A percentile compares a stretch with the other conserved stretches of the same genome.
phyloP scores from a whole-genome alignment of 306 rosid species.

The Amphicarpaea edgeworthii region DNA sequence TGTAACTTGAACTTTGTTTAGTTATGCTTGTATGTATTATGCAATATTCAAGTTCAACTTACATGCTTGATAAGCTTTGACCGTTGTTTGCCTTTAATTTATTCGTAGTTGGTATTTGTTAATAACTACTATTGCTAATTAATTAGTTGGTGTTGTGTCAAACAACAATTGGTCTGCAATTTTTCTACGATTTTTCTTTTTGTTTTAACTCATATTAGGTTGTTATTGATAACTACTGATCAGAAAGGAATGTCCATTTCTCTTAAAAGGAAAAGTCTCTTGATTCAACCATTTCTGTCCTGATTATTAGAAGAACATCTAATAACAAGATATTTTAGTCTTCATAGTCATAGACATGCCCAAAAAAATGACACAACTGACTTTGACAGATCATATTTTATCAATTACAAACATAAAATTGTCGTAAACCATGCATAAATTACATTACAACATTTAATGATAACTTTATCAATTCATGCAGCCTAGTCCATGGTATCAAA shows the following conservation, averaged over 20 bases:
- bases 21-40: neutral
- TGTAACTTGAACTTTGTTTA: neutral
- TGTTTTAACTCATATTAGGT: conserved; percentile 11
- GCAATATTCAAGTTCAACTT: too few species aligned
- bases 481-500: neutral
- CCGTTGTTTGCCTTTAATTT: neutral
- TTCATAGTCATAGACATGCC: neutral
- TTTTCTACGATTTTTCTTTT: neutral
- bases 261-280: neutral
- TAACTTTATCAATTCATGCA: neutral
- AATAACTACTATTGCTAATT: neutral
- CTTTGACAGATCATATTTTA: neutral
- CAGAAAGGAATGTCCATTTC: neutral
- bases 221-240: conserved; percentile 31
- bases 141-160: neutral
- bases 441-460: neutral
- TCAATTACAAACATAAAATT: neutral
- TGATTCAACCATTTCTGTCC: conserved; percentile 6
- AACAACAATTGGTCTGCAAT: neutral
- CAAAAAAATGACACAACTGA: neutral
- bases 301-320: neutral
- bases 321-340: neutral
- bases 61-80: conserved; percentile 13
- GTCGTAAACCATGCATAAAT: neutral
- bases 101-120: conserved; percentile 8